These are phyloP conservation scores for Zygoascus tannicola DNA, from an alignment of 805 yeast genomes.

Conservation along the genomic window DNA sequence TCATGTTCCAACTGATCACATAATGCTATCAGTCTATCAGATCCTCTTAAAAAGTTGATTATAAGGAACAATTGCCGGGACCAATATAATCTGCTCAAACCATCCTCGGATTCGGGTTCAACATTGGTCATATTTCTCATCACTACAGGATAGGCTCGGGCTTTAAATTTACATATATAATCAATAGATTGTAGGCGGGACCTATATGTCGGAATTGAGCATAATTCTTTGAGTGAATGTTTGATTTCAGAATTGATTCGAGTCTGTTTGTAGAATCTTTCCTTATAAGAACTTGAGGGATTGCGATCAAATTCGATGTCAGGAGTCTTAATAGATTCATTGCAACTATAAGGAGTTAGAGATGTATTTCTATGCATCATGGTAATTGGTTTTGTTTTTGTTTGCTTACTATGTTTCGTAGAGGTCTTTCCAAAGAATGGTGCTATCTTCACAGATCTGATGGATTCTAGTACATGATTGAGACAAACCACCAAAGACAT, in stretches of 20 bases:
- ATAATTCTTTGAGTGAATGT: not conserved
- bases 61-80: not conserved
- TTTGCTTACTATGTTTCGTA: constrained; percentile 2
- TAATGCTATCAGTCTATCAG: not conserved
- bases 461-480: constrained; percentile 15
- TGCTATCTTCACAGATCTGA: constrained; percentile 14
- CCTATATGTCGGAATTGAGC: not conserved
- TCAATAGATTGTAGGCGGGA: not conserved
- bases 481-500: constrained; percentile 14
- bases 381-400: not conserved
- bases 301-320: not conserved
- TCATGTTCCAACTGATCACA: not conserved
- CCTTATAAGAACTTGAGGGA: not conserved
- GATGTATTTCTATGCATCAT: not conserved
- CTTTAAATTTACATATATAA: not conserved
- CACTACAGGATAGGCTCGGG: not conserved
- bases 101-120: not conserved
- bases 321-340: not conserved
- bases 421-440: constrained; percentile 15
- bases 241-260: not conserved
- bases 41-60: not conserved
- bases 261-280: not conserved
- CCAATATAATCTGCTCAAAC: not conserved
- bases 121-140: not conserved
- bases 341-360: not conserved